Conservation (phyloP, 805 yeast species). For the Candida dajiaensis region DNA sequence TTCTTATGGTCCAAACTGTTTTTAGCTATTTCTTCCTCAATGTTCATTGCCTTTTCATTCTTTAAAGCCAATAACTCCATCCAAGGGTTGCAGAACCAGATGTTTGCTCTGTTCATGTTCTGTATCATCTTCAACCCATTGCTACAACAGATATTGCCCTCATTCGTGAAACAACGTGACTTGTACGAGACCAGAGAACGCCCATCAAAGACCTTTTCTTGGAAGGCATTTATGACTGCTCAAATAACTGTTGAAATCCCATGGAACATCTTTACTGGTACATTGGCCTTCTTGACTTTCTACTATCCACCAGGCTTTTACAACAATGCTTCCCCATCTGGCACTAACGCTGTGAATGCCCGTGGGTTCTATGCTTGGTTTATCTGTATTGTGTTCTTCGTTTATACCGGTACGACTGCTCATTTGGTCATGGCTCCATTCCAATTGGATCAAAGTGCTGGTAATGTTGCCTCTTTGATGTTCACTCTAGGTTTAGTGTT, state of each 20-base stretch:
- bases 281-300: constrained; percentile 52
- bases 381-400: constrained; percentile 43
- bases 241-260: constrained; percentile 65
- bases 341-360: constrained; percentile 39
- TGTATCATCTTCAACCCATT: constrained; percentile 49
- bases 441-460: constrained; percentile 56
- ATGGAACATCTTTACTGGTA: constrained; percentile 55
- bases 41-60: constrained; percentile 72
- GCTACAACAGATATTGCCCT: constrained; percentile 58
- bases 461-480: constrained; percentile 47
- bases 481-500: constrained; percentile 58
- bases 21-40: constrained; percentile 48
- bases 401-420: constrained; percentile 51
- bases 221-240: constrained; percentile 57
- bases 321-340: constrained; percentile 40
- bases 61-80: constrained; percentile 58
- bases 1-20: constrained; percentile 55
- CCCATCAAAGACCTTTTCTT: constrained; percentile 64
- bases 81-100: constrained; percentile 77
- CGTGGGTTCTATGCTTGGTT: constrained; percentile 41
- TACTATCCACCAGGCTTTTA: constrained; percentile 73
- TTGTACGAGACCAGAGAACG: constrained; percentile 70
- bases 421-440: constrained; percentile 52
- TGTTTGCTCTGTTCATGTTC: constrained; percentile 73
- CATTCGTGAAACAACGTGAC: constrained; percentile 54